These are phyloP conservation scores for Saprolegnia parasitica DNA, from an alignment of 352 stramenopile genomes.

Conservation along the genomic window DNA sequence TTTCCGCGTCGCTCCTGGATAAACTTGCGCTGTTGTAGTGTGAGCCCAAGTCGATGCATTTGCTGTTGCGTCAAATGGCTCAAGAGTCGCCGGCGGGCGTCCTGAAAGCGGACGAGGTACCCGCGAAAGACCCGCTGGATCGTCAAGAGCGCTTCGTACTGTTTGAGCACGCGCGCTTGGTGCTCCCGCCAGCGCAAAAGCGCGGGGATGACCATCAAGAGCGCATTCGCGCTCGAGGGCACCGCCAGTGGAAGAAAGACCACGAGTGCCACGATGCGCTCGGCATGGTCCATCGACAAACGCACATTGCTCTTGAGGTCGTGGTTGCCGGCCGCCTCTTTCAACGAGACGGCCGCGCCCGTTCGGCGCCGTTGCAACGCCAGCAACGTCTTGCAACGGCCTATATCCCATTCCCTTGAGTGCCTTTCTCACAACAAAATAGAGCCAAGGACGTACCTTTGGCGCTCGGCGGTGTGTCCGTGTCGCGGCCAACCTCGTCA, in stretches of 20 bases:
- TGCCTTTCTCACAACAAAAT: not conserved
- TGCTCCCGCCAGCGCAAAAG: slow-evolving; percentile 7
- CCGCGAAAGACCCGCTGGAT: slow-evolving; percentile 23
- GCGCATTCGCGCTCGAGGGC: not conserved
- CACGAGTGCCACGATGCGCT: not conserved
- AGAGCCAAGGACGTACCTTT: not conserved
- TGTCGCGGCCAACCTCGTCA: not conserved
- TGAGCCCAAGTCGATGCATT: slow-evolving; percentile 3
- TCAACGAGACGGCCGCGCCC: not conserved
- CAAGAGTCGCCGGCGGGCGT: not conserved
- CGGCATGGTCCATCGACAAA: slow-evolving; percentile 11
- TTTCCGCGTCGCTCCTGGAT: not conserved
- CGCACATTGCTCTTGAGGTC: not conserved
- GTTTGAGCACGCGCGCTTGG: not conserved
- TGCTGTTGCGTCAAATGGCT: not conserved
- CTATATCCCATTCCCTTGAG: not conserved
- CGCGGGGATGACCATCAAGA: slow-evolving; percentile 1
- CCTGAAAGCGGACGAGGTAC: slow-evolving; percentile 7
- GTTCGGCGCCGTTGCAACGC: not conserved
- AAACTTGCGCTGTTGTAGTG: slow-evolving; percentile 3
- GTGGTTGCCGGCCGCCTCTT: not conserved
- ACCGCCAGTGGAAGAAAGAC: not conserved
- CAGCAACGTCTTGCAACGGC: not conserved
- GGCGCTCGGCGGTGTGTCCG: not conserved
- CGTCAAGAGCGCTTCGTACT: slow-evolving; percentile 23